Conservation (phyloP, 2,329 filamentous ascomycete genomes). For the Cladophialophora psammophila region DNA sequence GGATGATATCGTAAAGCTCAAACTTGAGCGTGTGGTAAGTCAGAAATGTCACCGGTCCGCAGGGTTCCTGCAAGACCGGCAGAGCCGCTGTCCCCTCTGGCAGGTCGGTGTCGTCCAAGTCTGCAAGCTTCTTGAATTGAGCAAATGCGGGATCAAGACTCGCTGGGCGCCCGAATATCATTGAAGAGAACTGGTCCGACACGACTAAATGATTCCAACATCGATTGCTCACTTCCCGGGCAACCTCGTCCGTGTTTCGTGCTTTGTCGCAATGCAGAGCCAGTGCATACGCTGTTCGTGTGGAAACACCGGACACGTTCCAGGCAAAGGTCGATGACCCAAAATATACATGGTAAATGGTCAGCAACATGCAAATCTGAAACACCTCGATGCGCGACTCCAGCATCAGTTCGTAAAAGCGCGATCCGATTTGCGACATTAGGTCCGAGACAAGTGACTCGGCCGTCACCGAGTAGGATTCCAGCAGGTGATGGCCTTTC, state of each 20-base stretch:
- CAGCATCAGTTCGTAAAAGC: slow-evolving; percentile 30
- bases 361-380: slow-evolving; percentile 37
- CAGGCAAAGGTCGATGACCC: slow-evolving; percentile 39
- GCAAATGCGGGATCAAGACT: slow-evolving; percentile 23
- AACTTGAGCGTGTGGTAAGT: slow-evolving; percentile 44
- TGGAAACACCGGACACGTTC: slow-evolving; percentile 38
- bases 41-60: slow-evolving; percentile 21
- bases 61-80: slow-evolving; percentile 5
- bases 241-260: slow-evolving; percentile 20
- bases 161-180: slow-evolving; percentile 40
- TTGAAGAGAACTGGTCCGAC: slow-evolving; percentile 43
- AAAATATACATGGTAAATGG: slow-evolving; percentile 37
- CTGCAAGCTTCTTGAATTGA: slow-evolving; percentile 23
- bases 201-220: slow-evolving; percentile 45
- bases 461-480: slow-evolving; percentile 18
- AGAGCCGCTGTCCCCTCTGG: slow-evolving; percentile 13
- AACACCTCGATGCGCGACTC: slow-evolving; percentile 39
- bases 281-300: slow-evolving; percentile 38
- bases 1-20: slow-evolving; percentile 43
- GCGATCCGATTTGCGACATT: slow-evolving; percentile 21
- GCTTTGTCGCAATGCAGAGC: slow-evolving; percentile 35
- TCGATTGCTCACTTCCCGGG: slow-evolving; percentile 43
- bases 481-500: slow-evolving; percentile 23
- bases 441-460: slow-evolving; percentile 13
- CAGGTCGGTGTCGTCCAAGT: slow-evolving; percentile 24